Base-by-base conservation (phyloP, 2,329 filamentous ascomycete species). In the Ophiobolus disseminans region DNA sequence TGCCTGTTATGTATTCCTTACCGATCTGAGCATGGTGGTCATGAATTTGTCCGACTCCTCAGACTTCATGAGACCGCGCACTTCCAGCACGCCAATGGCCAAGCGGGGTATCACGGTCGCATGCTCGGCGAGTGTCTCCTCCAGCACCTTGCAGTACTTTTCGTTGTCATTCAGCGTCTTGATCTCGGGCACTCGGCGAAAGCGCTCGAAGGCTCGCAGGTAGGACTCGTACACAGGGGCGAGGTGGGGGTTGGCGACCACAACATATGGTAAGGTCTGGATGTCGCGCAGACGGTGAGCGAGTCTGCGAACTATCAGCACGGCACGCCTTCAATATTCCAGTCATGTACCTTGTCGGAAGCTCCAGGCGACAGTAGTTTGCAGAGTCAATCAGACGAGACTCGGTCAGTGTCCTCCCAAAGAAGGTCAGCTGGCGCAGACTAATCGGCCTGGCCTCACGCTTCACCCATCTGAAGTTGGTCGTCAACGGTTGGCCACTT, bases 151-250 rank as follows among this genome's bases (percentile, higher is more conserved):
- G 78, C 94, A 99, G 62, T 96, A 88, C 34, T 75, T 78, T 58
- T 97, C 91, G 70, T 99, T 99, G 65, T 97, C 93, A 23, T 96
- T 89, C 26, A 96, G 76, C 0, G 86, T 89, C 65, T 88, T 87
- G 61, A 99, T 86, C 68, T 96, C 91, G 40, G 87, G 86, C 31
- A 97, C 80, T 59, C 88, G 88, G 38, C 94, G 89, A 57, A 97
- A 89, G 43, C 81, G 86, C 70, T 99, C 94, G 65, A 99, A 99
- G n/a, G 94, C 93, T 59, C 87, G 86, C 76, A 97, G 96, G 78
- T 99, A 99, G 5, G 97, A 82, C 71, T 97, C 91, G 76, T 99
- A 99, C 25, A 97, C 94, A 58, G 95, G 87, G 69, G 89, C 91
- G 55, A 99, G 89, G 73, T 99, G 91, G 5, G 86, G 86, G 66